Percentiles rank a stretch among this genome's conserved stretches.
phyloP scores from a whole-genome alignment of 2,329 filamentous ascomycete genomes.

The Lithohypha guttulata region DNA sequence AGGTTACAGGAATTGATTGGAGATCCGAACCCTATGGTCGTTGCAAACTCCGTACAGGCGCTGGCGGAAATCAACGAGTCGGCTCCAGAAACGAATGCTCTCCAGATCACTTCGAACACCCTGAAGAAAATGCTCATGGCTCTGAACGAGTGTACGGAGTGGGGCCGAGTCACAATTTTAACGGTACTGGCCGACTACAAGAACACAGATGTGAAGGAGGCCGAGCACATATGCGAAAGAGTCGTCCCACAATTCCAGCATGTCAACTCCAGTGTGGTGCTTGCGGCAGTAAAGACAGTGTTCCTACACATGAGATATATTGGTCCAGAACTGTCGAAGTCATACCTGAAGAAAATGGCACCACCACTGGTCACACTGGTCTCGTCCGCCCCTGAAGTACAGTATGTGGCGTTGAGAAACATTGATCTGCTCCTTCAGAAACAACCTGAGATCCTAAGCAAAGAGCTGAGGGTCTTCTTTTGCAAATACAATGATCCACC shows the following conservation, averaged over 20 bases:
- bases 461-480: conserved; percentile 96
- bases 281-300: conserved; percentile 95
- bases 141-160: conserved; percentile 95
- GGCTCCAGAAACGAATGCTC: conserved; percentile 77
- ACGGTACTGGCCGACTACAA: conserved; percentile 82
- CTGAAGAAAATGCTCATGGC: conserved; percentile 95
- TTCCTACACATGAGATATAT: conserved; percentile 91
- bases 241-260: conserved; percentile 97
- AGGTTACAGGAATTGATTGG: conserved; percentile 90
- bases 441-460: conserved; percentile 91
- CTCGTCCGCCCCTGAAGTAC: conserved; percentile 89
- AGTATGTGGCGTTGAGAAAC: conserved; percentile 92
- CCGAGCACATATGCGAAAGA: conserved; percentile 94
- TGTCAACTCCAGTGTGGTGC: conserved; percentile 90
- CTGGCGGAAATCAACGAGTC: conserved; percentile 84
- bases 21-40: conserved; percentile 97
- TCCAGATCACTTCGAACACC: conserved; percentile 69
- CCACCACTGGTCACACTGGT: conserved; percentile 91
- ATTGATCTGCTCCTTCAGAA: conserved; percentile 93
- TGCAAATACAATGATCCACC: conserved; percentile 99
- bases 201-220: conserved; percentile 80
- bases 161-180: conserved; percentile 90
- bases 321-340: conserved; percentile 64
- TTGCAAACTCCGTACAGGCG: conserved; percentile 92
- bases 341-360: conserved; percentile 97